Evolutionary conservation across 331 rosid species (phyloP).

Genomic region (Acacia concinna): DNA sequence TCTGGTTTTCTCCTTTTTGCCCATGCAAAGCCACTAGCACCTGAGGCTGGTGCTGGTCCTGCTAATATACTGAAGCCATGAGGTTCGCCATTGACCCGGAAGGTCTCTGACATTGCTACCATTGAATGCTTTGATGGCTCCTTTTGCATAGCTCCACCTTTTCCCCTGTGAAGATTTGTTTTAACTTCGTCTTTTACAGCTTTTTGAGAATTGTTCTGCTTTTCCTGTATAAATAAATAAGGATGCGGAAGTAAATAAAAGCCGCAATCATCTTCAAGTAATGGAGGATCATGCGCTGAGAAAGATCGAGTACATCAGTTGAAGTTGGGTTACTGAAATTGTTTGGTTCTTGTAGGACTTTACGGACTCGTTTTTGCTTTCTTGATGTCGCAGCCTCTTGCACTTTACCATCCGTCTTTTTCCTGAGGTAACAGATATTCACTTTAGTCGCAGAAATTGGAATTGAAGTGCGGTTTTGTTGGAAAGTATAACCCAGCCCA

Average conservation of each 20-base stretch:
- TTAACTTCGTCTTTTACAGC: constrained; percentile 39
- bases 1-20: constrained; percentile 64
- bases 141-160: constrained; percentile 37
- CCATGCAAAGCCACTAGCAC: constrained; percentile 74
- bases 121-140: constrained; percentile 43
- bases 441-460: constrained; percentile 9
- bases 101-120: constrained; percentile 59
- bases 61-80: constrained; percentile 48
- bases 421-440: constrained; percentile 43
- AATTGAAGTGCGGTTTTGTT: background rate
- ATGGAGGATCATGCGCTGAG: background rate
- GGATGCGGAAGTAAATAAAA: constrained; percentile 2
- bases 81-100: constrained; percentile 32
- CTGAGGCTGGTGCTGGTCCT: constrained; percentile 48
- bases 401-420: constrained; percentile 48
- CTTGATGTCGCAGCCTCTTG: constrained; percentile 55
- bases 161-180: constrained; percentile 37
- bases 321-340: constrained; percentile 28
- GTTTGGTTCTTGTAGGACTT: constrained; percentile 52
- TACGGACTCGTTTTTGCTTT: constrained; percentile 54
- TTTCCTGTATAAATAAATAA: constrained; percentile 34
- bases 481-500: background rate
- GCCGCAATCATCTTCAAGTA: background rate
- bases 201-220: constrained; percentile 38
- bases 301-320: constrained; percentile 58